Base-by-base conservation (phyloP, 1,139 yeast species). In the Hemisphaericaspora subhashii region DNA sequence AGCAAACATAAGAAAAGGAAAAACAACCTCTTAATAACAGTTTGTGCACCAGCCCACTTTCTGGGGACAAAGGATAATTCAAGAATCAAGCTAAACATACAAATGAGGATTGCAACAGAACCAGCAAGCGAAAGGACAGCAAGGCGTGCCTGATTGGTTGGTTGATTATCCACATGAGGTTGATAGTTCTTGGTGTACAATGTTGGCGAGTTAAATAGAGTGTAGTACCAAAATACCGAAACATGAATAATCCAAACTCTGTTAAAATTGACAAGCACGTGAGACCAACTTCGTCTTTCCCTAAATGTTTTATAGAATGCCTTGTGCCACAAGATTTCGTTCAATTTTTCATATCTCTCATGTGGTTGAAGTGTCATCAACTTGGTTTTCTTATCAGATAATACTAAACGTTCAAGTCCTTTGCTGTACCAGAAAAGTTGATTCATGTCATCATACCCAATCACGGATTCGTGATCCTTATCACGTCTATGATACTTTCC, bases 371-470 rank as follows among this genome's bases (percentile, higher is more conserved):
- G 50, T 36, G 63, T 63, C 61, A 77, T 64, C 33, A 80, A 54
- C 28, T 52, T 61, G 3, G 63, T 59, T 38, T 62, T 62, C 39
- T 55, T 60, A 33, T 68, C 69, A 4, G 54, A 48, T 31, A 78
- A 51, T 3, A 60, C 56, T 11, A 81, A 62, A 40, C 63, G 66
- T 38, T 71, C 70, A 39, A 81, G 59, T 1, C 81, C 78, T 39
- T 72, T 57, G 15, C 68, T 54, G 45, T 77, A 71, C 86, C 86
- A 81, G 49, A 81, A 81, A 44, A 74, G 60, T 51, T 76, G 85
- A 51, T 80, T 80, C 62, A 80, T 78, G 52, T 79, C 85, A 57
- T 79, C 85, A 53, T 80, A 80, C 0, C 86, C 85, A 38, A 80
- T 70, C 1, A 70, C 68, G 2, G 68, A 54, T 1, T 71, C 61